Percentiles rank a stretch among this genome's conserved stretches.
These are phyloP conservation scores for Jaenimonas drosophilae DNA, from an alignment of 208 protist species.

Conservation along the genomic window DNA sequence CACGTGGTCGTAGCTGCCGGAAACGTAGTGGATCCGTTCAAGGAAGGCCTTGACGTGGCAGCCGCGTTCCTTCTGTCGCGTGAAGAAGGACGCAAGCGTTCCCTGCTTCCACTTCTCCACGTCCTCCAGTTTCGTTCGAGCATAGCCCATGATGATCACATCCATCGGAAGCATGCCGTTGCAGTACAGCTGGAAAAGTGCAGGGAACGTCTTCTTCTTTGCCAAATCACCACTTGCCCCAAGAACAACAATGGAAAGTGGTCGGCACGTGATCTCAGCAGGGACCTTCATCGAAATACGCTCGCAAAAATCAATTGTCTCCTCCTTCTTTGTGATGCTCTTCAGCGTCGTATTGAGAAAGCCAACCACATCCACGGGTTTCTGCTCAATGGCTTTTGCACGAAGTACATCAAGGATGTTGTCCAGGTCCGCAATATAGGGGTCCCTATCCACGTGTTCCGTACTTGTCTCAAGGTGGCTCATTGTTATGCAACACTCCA, in stretches of 20 bases:
- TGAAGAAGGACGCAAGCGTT: conserved; percentile 51
- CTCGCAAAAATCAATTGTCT: conserved; percentile 12
- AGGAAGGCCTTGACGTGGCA: conserved; percentile 71
- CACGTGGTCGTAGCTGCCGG: conserved; percentile 61
- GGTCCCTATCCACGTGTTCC: conserved; percentile 2
- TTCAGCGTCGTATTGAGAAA: conserved; percentile 33
- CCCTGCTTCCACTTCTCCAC: conserved; percentile 58
- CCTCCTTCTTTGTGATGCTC: conserved; percentile 13
- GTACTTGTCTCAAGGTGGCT: background rate
- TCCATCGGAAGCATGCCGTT: conserved; percentile 57
- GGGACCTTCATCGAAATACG: conserved; percentile 38
- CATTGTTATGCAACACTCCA: background rate
- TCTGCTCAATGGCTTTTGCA: conserved; percentile 27
- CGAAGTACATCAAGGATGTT: conserved; percentile 57
- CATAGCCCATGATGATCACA: conserved; percentile 84
- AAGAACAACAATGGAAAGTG: conserved; percentile 80
- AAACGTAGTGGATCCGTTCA: conserved; percentile 51
- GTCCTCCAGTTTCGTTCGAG: conserved; percentile 65
- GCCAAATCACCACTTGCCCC: conserved; percentile 88
- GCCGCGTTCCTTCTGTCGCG: conserved; percentile 17
- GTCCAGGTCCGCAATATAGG: conserved; percentile 44
- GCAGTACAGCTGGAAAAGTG: conserved; percentile 85
- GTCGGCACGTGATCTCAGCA: conserved; percentile 29
- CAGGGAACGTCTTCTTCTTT: conserved; percentile 91
- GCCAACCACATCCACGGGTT: conserved; percentile 39